A percentile compares a stretch with the other conserved stretches of the same genome.
These are phyloP conservation scores for Cladosporium sp. DNA, from an alignment of 2,329 filamentous ascomycete genomes.

Conservation along the genomic window DNA sequence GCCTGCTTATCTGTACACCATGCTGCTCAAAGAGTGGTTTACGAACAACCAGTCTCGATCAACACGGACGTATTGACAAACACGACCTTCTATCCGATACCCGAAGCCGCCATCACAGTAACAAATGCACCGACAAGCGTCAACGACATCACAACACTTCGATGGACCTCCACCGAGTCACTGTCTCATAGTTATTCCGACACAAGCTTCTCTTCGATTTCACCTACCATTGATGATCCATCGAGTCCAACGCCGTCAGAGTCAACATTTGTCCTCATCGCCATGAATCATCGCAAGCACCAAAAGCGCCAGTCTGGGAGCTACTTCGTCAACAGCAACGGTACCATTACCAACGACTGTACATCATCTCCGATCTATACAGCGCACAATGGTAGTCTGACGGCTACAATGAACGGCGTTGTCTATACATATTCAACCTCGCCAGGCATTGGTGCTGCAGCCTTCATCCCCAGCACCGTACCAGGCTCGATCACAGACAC, in stretches of 20 bases:
- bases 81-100: constrained; percentile 27
- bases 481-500: constrained; percentile 24
- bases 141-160: constrained; percentile 25
- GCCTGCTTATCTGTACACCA: neutral
- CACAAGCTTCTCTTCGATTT: neutral
- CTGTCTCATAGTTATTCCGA: neutral
- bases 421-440: constrained; percentile 28
- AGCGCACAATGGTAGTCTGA: constrained; percentile 24
- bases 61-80: constrained; percentile 25
- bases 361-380: constrained; percentile 26
- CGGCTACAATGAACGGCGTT: constrained; percentile 22
- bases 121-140: constrained; percentile 29
- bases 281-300: constrained; percentile 7
- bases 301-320: constrained; percentile 21
- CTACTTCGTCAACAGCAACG: constrained; percentile 23
- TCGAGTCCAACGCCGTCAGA: constrained; percentile 15
- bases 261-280: constrained; percentile 18
- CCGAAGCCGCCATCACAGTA: constrained; percentile 23
- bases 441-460: constrained; percentile 19
- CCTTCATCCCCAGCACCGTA: constrained; percentile 24
- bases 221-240: neutral
- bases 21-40: constrained; percentile 12
- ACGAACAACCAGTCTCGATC: constrained; percentile 27
- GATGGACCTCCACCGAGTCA: constrained; percentile 20
- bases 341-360: constrained; percentile 30